Evolutionary conservation across 2,329 filamentous ascomycete genomes (phyloP).

Genomic region (Paraphaeosphaeria minitans): DNA sequence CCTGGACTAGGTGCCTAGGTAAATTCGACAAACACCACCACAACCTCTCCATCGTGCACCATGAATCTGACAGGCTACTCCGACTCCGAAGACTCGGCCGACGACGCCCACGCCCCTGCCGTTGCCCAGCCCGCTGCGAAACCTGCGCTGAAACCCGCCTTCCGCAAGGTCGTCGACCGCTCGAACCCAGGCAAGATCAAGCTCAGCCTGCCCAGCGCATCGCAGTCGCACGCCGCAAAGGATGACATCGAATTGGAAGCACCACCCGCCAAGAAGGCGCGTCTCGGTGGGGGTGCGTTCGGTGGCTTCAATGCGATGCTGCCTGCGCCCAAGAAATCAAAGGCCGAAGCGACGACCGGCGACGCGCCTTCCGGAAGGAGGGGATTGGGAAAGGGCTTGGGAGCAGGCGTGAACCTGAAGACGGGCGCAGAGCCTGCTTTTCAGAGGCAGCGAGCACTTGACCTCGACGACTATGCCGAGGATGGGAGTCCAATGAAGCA

Average conservation of each 20-base stretch:
- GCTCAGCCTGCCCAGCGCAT: conserved; percentile 71
- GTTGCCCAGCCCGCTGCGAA: conserved; percentile 48
- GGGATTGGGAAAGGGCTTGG: conserved; percentile 48
- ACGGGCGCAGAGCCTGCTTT: conserved; percentile 86
- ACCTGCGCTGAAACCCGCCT: conserved; percentile 60
- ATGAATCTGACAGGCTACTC: conserved; percentile 87
- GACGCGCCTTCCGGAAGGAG: conserved; percentile 37
- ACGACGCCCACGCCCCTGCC: conserved; percentile 57
- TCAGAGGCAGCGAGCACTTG: conserved; percentile 61
- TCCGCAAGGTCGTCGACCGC: conserved; percentile 81
- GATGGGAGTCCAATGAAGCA: conserved; percentile 40
- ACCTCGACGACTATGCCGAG: conserved; percentile 41
- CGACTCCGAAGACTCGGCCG: conserved; percentile 74
- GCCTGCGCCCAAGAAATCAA: conserved; percentile 74
- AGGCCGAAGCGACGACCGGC: conserved; percentile 25
- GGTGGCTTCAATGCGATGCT: conserved; percentile 85
- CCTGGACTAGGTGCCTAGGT: background rate
- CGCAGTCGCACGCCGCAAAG: conserved; percentile 46
- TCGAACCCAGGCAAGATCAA: conserved; percentile 83
- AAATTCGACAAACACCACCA: background rate
- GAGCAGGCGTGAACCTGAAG: conserved; percentile 72
- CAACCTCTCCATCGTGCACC: conserved; percentile 15
- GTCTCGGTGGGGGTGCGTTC: conserved; percentile 69
- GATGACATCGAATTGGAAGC: conserved; percentile 51
- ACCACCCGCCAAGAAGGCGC: conserved; percentile 70